Evolutionary conservation across 805 yeast species (phyloP), one percentile per base, ranked within the genome.

Genomic region (Metschnikowia cerradonensis): DNA sequence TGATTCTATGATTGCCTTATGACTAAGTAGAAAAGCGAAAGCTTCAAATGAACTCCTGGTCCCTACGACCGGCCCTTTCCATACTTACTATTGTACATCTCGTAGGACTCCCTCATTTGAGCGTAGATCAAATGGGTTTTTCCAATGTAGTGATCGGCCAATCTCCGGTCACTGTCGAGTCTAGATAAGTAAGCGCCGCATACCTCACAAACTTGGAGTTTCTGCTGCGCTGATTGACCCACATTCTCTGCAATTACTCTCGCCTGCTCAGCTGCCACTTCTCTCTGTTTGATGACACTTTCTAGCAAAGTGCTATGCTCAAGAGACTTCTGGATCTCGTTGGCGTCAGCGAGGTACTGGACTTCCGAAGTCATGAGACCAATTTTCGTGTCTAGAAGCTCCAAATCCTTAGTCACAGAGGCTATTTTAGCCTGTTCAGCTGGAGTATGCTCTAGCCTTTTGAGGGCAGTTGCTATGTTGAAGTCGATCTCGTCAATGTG

Each of bases 111-210:
- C 60, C 96, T 76, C 83, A 91, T 84, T 47, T 78, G 82, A 2
- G 84, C 91, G 65, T 85, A 90, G 0, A 90, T 92, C 55, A 88
- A 64, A 70, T 91, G 97, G 52, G 88, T 81, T 60, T 89, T 90
- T 1, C 98, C 98, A 22, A 84, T 69, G 64, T 89, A 90, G 66
- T 91, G 97, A 59, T 88, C 96, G 1, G 92, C 96, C 55, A 91
- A 72, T 58, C 97, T 76, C 64, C 90, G 76, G 64, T 91, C 97
- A 52, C 86, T 88, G 65, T 91, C 98, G 50, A 90, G 70, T 53
- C 92, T 73, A 7, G 96, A 87, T 36, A 92, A 71, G 61, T 86
- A 90, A 0, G 96, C 96, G 0, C 96, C 96, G 68, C 98, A 91
- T 1, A 82, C 83, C 55, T 82, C 87, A 67, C 98, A 91, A 0